Evolutionary conservation across 106 monocot species (phyloP), one percentile per base, ranked within the genome.

Genomic region (Alisma plantagoaquatica): DNA sequence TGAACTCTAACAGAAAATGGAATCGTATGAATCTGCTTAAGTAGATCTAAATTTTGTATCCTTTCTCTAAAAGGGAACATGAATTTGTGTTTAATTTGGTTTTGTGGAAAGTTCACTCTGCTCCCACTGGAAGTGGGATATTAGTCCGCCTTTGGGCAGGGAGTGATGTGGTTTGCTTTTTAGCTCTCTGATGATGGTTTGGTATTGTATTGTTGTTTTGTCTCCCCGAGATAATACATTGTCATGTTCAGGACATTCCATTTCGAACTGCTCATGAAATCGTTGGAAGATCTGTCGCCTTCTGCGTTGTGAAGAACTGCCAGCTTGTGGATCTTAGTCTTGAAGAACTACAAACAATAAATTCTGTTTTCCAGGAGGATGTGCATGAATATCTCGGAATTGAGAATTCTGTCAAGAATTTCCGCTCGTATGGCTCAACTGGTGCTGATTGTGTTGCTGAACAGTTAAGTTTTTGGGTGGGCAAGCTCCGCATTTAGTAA

Each of bases 231-330:
- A n/a, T n/a, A n/a, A n/a, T n/a, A n/a, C n/a, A n/a, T n/a, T n/a
- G n/a, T n/a, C n/a, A n/a, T n/a, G n/a, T n/a, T 20, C 57, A 96
- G 96, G 96, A 84, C 1, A 49, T 89, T 26, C 84, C 96, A 15
- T 96, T 96, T 41, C 81, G 96, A 51, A 89, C 96, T 18, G 69
- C 96, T 48, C 96, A 96, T 71, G 96, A 96, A 46, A 78, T 96
- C 41, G 96, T 85, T 31, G 96, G 96, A 64, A 84, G 81, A 68
- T 73, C 71, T 31, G 96, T 96, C 51, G 88, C 96, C 52, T 31
- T 96, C 14, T 88, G 89, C 44, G 32, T 89, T 11, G 65, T 84
- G 45, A 96, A 51, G 44, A 81, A 76, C 26, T 82, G 89, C 46
- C 73, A 84, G 56, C 89, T 96, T 43, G 51, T 58, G 11, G 81